Evolutionary conservation across 306 rosid genomes (phyloP).

Genomic region (Ammopiptanthus mongolicus): DNA sequence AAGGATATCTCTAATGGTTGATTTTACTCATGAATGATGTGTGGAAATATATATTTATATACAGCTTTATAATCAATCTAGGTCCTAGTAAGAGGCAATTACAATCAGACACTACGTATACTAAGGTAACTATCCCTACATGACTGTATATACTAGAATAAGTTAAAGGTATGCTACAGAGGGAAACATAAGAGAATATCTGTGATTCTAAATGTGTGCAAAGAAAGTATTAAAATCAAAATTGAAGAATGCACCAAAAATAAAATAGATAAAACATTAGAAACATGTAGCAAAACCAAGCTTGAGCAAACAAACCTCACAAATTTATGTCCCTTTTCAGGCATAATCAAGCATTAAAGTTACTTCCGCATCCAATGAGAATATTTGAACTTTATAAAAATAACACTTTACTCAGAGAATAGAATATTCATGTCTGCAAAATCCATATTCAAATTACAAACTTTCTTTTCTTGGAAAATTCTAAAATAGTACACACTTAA

Average conservation of each 20-base stretch:
- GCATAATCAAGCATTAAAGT: conserved; percentile 27
- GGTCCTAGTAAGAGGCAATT: not conserved
- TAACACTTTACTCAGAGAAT: not conserved
- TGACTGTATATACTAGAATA: no score
- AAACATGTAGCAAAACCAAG: not conserved
- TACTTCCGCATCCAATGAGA: not conserved
- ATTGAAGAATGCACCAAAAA: not conserved
- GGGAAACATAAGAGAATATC: no score
- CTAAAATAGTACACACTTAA: not conserved
- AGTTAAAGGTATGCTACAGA: not conserved
- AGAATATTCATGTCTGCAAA: conserved; percentile 21
- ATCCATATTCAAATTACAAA: conserved; percentile 6
- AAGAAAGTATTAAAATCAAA: not conserved
- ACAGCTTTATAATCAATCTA: not conserved
- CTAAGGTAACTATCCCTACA: not conserved
- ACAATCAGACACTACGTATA: not conserved
- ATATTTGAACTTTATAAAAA: not conserved
- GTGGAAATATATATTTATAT: not conserved
- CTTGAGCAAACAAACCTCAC: conserved; percentile 53
- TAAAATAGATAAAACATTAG: not conserved
- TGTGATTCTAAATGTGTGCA: not conserved
- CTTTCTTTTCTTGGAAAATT: not conserved
- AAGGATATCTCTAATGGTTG: not conserved
- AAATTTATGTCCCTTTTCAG: conserved; percentile 32
- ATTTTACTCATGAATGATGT: not conserved